Base-by-base conservation (phyloP, 139 green algal species). In the Eudorina sp. region DNA sequence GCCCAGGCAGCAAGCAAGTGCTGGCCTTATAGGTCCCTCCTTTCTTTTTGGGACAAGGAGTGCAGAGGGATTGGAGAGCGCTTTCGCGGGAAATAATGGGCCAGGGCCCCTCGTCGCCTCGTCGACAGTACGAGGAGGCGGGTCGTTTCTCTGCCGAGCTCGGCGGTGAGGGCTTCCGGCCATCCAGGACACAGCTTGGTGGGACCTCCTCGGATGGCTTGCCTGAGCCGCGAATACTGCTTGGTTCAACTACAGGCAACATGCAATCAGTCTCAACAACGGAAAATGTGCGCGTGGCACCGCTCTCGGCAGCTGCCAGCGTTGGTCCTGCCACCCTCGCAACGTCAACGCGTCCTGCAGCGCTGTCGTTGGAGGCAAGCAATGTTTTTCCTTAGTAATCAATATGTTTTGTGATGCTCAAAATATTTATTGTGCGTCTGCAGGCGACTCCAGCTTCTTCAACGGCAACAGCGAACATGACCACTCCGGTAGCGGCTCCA, bases 101-200 rank as follows among this genome's bases (percentile, higher is more conserved):
- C 29, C 80, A 86, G 40, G 80, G 80, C 8, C 80, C 80, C 60
- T 86, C 80, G 60, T 76, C 80, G 41, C 60, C 80, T 76, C 80
- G 80, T 76, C 60, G 80, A 25, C 80, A 77, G 60, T 76, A 86
- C 60, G 80, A 86, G 80, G 80, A 86, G 80, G n/a, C 78, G 78
- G 78, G 78, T 16, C 78, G 78, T 21, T 74, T 85, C 21, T 58
- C 25, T 74, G 40, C 55, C 13, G 78, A 85, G 40, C 55, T 85
- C 8, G 55, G 78, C 23, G 78, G 78, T 84, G 76, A 70, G 76
- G 29, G 31, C 36, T 53, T 62, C 3, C 16, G 27, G n/a, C n/a
- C n/a, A n/a, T n/a, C n/a, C n/a, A n/a, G n/a, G n/a, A n/a, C n/a
- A n/a, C n/a, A n/a, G n/a, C 6, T 72, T 19, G 62, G 27, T 38